Evolutionary conservation across 2,329 filamentous ascomycete genomes (phyloP).

Genomic region (Colletotrichum siamense): DNA sequence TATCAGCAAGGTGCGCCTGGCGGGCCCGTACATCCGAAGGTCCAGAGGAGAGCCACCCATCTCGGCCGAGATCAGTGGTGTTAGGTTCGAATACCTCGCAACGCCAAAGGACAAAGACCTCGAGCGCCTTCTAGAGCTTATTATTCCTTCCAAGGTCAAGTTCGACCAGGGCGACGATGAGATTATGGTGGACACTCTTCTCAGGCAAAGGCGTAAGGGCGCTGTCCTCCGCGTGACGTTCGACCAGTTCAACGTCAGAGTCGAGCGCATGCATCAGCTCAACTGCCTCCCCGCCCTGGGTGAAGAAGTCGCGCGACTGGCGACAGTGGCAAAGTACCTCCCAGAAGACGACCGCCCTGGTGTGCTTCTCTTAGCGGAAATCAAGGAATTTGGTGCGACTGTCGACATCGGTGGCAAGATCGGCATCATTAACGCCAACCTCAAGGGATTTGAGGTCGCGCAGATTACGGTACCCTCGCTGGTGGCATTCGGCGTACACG

Average conservation of each 20-base stretch:
- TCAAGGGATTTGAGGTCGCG: conserved; percentile 71
- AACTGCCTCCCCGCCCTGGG: conserved; percentile 72
- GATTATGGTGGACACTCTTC: conserved; percentile 89
- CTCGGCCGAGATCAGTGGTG: conserved; percentile 66
- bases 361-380: conserved; percentile 73
- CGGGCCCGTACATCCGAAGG: conserved; percentile 69
- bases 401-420: conserved; percentile 72
- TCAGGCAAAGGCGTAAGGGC: conserved; percentile 86
- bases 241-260: conserved; percentile 65
- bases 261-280: conserved; percentile 70
- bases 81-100: conserved; percentile 75
- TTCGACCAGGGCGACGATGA: conserved; percentile 88
- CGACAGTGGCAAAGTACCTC: conserved; percentile 90
- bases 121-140: conserved; percentile 80
- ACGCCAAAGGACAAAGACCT: conserved; percentile 81
- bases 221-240: conserved; percentile 77
- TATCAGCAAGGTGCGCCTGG: conserved; percentile 77
- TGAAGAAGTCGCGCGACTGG: conserved; percentile 81
- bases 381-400: conserved; percentile 67
- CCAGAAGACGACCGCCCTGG: conserved; percentile 95
- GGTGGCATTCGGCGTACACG: conserved; percentile 76
- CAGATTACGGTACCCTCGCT: conserved; percentile 88
- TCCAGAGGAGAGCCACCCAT: conserved; percentile 64
- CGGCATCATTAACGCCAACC: conserved; percentile 65
- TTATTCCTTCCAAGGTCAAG: conserved; percentile 90